Conservation (phyloP, 805 yeast genomes). For the Kuraishia hungarica region DNA sequence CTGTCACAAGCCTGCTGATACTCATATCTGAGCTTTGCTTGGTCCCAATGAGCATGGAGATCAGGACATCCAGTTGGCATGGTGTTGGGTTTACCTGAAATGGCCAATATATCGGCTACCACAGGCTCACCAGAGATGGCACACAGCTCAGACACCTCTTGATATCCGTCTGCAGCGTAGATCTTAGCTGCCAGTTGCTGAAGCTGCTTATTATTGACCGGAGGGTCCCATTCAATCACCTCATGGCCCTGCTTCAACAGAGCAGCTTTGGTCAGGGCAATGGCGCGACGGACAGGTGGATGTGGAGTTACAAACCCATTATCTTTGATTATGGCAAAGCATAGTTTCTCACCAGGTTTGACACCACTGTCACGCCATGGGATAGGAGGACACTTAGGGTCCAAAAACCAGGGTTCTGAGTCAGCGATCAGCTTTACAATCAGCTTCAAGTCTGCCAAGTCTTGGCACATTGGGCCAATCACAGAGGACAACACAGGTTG, state of each 20-base stretch:
- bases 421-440: constrained; percentile 29
- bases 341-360: constrained; percentile 13
- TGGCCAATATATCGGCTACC: constrained; percentile 5
- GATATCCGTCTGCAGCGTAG: constrained; percentile 36
- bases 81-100: not conserved
- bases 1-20: constrained; percentile 27
- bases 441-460: constrained; percentile 40
- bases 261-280: constrained; percentile 22
- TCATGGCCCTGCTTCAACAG: constrained; percentile 38
- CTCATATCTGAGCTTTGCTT: constrained; percentile 24
- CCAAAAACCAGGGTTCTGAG: constrained; percentile 40
- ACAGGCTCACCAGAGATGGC: constrained; percentile 22
- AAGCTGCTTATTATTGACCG: constrained; percentile 21
- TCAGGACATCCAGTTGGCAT: not conserved
- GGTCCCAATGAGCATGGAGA: constrained; percentile 25
- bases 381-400: constrained; percentile 33
- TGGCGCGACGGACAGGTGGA: constrained; percentile 39
- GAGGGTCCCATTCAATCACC: constrained; percentile 39
- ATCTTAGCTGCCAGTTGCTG: constrained; percentile 19
- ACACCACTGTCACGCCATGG: constrained; percentile 26
- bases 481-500: constrained; percentile 51
- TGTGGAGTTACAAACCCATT: constrained; percentile 40
- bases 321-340: constrained; percentile 29
- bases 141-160: constrained; percentile 15
- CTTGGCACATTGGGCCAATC: constrained; percentile 44